Conservation (phyloP, 2,329 filamentous ascomycete genomes). For the Penicillium sp. region DNA sequence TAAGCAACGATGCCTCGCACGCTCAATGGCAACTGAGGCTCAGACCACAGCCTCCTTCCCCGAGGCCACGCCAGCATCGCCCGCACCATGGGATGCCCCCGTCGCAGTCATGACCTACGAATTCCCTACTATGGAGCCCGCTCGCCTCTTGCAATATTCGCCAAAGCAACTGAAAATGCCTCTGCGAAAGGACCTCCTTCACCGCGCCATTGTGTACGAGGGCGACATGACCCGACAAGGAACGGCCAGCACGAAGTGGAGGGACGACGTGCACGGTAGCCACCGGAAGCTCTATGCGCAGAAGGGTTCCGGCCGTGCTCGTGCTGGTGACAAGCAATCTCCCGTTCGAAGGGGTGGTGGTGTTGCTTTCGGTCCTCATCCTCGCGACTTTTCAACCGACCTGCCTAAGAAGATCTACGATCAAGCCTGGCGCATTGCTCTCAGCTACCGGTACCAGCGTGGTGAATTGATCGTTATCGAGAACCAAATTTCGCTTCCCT, state of each 20-base stretch:
- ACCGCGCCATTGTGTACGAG: constrained; percentile 88
- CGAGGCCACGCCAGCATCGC: constrained; percentile 22
- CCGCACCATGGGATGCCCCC: constrained; percentile 47
- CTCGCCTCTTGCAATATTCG: constrained; percentile 71
- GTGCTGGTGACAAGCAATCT: constrained; percentile 73
- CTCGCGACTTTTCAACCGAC: constrained; percentile 80
- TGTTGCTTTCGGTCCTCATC: constrained; percentile 83
- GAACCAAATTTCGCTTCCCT: constrained; percentile 65
- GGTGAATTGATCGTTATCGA: constrained; percentile 85
- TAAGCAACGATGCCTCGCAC: constrained; percentile 43
- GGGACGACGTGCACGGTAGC: constrained; percentile 78
- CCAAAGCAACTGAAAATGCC: constrained; percentile 80
- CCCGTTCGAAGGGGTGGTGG: constrained; percentile 81
- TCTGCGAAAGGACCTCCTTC: constrained; percentile 82
- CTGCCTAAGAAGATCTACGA: constrained; percentile 90
- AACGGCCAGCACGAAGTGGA: constrained; percentile 76
- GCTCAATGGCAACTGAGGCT: constrained; percentile 50
- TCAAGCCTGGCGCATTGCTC: constrained; percentile 86
- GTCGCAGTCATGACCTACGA: constrained; percentile 81
- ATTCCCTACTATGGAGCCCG: constrained; percentile 85
- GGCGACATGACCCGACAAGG: constrained; percentile 83
- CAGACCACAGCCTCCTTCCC: constrained; percentile 22
- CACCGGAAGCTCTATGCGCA: constrained; percentile 76
- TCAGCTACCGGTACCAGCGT: constrained; percentile 83
- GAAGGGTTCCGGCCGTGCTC: constrained; percentile 78